Evolutionary conservation across 2,329 filamentous ascomycete genomes (phyloP).

Genomic region (Nannizzia gypsea): DNA sequence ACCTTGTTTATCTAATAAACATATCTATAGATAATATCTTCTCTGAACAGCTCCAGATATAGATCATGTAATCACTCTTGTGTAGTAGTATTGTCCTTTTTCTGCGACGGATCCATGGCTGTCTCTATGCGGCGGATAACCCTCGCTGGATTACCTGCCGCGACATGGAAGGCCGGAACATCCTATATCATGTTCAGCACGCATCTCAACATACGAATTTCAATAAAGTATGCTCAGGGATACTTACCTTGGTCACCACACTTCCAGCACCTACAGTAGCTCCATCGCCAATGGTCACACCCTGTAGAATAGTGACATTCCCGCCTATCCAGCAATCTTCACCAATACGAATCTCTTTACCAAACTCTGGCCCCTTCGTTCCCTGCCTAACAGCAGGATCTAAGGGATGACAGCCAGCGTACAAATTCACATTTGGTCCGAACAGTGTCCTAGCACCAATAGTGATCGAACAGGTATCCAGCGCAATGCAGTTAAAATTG

Average conservation of each 20-base stretch:
- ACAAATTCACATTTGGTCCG: conserved; percentile 68
- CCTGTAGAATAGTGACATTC: conserved; percentile 58
- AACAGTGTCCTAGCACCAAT: conserved; percentile 68
- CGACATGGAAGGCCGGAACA: conserved; percentile 33
- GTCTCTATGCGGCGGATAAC: conserved; percentile 32
- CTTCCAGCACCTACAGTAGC: conserved; percentile 66
- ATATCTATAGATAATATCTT: neutral
- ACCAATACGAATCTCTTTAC: conserved; percentile 61
- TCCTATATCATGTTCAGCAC: conserved; percentile 20
- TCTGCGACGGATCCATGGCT: conserved; percentile 19
- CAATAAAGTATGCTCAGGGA: neutral
- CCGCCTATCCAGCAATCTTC: conserved; percentile 75
- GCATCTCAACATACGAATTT: neutral
- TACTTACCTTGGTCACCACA: conserved; percentile 59
- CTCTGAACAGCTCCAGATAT: neutral
- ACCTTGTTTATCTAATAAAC: neutral
- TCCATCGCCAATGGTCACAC: conserved; percentile 66
- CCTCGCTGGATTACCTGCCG: conserved; percentile 30
- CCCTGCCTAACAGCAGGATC: conserved; percentile 66
- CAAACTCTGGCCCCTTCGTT: conserved; percentile 60
- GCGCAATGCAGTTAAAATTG: conserved; percentile 61
- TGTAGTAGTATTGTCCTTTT: neutral
- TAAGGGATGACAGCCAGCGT: conserved; percentile 61
- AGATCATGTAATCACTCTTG: neutral
- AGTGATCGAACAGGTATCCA: conserved; percentile 64